Base-by-base conservation (phyloP, 2,329 filamentous ascomycete genomes). In the Pleomassaria siparia region DNA sequence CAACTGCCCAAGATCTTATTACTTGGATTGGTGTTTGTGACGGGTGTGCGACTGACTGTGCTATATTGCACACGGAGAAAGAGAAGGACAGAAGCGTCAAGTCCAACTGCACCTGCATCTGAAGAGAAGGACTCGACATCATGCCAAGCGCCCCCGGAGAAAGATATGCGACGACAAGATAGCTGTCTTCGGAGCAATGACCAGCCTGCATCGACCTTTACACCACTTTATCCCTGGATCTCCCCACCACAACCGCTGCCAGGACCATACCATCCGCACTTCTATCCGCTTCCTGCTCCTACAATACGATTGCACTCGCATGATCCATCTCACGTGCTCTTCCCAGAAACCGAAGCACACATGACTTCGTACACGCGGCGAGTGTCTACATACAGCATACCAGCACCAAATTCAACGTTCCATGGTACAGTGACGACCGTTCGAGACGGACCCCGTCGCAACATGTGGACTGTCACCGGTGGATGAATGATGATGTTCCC, bases 201-300 rank as follows among this genome's bases (percentile, higher is more conserved):
- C 43, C 54, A 57, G 9, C 48, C 49, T 9, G 46, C 54, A 35
- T 51, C 61, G 6, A 44, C 48, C 10, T 54, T 58, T 37, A 49
- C 46, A 12, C 59, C 64, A 6, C 53, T 66, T n/a, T 62, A 67
- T 46, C 67, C 67, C 26, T 70, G 67, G 67, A 59, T 50, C 15
- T 49, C 53, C 20, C 62, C 64, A 12, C 66, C 66, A 18, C 57
- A 64, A 53, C 48, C 47, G 36, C 50, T 70, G 11, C 67, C 67
- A 39, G 66, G 66, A 20, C 67, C 67, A 22, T 69, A 69, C 40
- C 64, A 69, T 50, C 60, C 66, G 24, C 62, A 60, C 13, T 62
- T 67, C 37, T 70, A 64, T 44, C 67, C 67, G 40, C 52, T 64
- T 11, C 65, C 66, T 7, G 67, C 60, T 11, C 65, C 66, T 7